phyloP scores from a whole-genome alignment of 202 grass and related monocot species.

The Panicum virgatum region DNA sequence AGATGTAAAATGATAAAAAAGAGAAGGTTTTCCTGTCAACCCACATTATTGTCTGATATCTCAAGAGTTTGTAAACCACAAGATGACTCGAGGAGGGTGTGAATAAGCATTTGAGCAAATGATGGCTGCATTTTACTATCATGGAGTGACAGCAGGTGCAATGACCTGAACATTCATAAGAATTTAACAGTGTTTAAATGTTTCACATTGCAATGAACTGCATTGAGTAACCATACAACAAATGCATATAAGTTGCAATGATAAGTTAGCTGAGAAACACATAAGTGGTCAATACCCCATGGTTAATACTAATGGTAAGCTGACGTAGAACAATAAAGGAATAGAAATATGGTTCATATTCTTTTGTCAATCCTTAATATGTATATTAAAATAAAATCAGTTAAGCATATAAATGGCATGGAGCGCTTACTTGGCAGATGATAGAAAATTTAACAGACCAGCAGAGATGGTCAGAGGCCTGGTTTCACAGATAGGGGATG shows the following conservation, averaged over 20 bases:
- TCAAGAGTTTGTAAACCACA: conserved; percentile 69
- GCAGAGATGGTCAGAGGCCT: conserved; percentile 38
- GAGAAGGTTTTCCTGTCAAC: conserved; percentile 23
- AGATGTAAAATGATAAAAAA: conserved; percentile 20
- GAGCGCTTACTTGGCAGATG: conserved; percentile 67
- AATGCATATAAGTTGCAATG: conserved; percentile 20
- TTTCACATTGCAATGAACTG: neutral
- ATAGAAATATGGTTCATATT: conserved; percentile 4
- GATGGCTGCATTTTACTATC: conserved; percentile 75
- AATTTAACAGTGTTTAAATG: conserved; percentile 5
- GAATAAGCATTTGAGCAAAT: conserved; percentile 67
- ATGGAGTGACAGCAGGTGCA: conserved; percentile 66
- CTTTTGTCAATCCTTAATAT: neutral
- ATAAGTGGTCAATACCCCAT: neutral
- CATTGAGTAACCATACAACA: neutral
- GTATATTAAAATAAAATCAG: conserved; percentile 8
- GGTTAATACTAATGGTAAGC: conserved; percentile 3
- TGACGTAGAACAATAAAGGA: neutral
- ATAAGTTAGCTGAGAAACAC: neutral
- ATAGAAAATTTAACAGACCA: conserved; percentile 70
- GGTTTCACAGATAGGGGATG: conserved; percentile 57
- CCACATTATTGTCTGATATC: conserved; percentile 85
- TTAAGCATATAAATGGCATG: conserved; percentile 22
- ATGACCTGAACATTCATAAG: conserved; percentile 55
- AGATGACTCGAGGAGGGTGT: conserved; percentile 62